Evolutionary conservation across 2,329 filamentous ascomycete species (phyloP).

Genomic region (Hypomyces rosellus): DNA sequence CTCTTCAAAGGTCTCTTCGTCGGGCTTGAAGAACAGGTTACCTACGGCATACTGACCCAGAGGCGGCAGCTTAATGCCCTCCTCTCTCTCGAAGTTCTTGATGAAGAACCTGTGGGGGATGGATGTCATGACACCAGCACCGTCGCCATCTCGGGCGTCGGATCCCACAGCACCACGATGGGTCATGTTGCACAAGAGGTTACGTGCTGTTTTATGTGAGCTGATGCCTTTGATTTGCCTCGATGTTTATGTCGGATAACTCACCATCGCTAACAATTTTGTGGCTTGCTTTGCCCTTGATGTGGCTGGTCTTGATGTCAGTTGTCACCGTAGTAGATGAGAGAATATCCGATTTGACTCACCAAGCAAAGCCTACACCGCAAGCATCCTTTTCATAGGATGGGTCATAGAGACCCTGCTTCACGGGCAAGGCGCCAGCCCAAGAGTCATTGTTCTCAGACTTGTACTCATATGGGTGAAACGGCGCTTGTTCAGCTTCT

Average conservation of each 20-base stretch:
- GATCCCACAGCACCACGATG: constrained; percentile 97
- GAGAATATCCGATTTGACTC: constrained; percentile 30
- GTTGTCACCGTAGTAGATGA: constrained; percentile 6
- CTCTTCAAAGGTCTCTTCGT: constrained; percentile 80
- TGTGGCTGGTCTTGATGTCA: constrained; percentile 58
- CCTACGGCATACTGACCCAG: constrained; percentile 92
- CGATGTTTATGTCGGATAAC: constrained; percentile 23
- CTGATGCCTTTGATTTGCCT: background rate
- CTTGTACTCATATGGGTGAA: constrained; percentile 77
- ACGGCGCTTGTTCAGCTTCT: constrained; percentile 53
- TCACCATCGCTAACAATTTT: constrained; percentile 98
- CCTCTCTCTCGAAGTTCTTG: constrained; percentile 94
- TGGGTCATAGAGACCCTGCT: constrained; percentile 98
- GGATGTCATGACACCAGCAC: constrained; percentile 98
- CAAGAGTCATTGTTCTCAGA: constrained; percentile 79
- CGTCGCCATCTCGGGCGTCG: constrained; percentile 95
- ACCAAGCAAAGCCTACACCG: constrained; percentile 98
- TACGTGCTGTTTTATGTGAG: constrained; percentile 56
- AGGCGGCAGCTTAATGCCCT: constrained; percentile 78
- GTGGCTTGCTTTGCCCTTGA: constrained; percentile 95
- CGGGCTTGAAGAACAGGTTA: constrained; percentile 98
- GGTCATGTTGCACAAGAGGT: constrained; percentile 99
- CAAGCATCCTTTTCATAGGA: constrained; percentile 97
- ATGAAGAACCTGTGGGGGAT: constrained; percentile 98
- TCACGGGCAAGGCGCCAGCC: constrained; percentile 91